Evolutionary conservation across 1,284 basidiomycete genomes (phyloP).

Genomic region (Inonotus obliquus): DNA sequence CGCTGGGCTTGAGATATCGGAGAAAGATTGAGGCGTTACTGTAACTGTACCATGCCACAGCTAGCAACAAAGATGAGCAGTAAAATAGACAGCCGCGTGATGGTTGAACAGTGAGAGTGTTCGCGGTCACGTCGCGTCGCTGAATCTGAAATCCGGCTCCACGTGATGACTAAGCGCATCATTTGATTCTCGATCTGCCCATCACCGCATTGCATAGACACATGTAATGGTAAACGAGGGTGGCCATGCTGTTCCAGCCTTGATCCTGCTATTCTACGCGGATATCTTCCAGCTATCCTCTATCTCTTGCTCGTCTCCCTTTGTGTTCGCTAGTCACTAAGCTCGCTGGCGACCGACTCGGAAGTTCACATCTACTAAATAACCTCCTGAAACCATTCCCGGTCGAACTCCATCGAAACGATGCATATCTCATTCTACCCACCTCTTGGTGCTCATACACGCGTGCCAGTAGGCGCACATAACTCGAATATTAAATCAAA

Average conservation of each 20-base stretch:
- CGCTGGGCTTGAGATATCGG: too few species aligned
- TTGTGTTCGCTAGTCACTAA: too few species aligned
- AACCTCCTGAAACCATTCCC: not conserved
- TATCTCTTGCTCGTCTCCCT: not conserved
- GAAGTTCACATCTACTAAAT: too few species aligned
- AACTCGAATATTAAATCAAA: not conserved
- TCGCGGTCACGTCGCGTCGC: not conserved
- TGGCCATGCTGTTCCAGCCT: not conserved
- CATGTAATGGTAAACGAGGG: not conserved
- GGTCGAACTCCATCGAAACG: not conserved
- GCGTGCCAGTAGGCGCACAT: not conserved
- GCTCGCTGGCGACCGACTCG: too few species aligned
- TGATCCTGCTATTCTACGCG: not conserved
- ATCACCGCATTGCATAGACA: not conserved
- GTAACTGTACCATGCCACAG: too few species aligned
- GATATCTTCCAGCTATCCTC: not conserved
- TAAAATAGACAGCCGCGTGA: not conserved
- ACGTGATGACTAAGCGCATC: not conserved
- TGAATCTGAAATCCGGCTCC: not conserved
- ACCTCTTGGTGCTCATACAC: not conserved
- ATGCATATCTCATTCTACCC: conserved; percentile 10
- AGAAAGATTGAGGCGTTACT: too few species aligned
- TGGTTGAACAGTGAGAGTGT: not conserved
- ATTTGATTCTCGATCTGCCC: not conserved
- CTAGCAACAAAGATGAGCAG: too few species aligned